Conservation (phyloP, 1,284 basidiomycete genomes). For the Ustilago esculenta region DNA sequence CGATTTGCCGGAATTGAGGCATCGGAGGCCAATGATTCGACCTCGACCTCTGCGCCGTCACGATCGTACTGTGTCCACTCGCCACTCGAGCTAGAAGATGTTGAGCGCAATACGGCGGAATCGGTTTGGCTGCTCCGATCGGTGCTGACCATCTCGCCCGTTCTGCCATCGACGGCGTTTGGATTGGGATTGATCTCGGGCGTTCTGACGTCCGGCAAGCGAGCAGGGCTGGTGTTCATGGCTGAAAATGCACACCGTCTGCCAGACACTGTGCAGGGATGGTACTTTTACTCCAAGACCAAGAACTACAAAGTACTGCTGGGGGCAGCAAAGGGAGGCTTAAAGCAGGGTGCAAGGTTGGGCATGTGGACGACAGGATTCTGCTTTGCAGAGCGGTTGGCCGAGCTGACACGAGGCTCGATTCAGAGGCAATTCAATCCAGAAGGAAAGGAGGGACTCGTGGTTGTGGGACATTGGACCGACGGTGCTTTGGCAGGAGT, state of each 20-base stretch:
- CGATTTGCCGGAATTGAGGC: slow-evolving; percentile 15
- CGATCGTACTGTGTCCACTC: slow-evolving; percentile 25
- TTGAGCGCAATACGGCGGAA: slow-evolving; percentile 1
- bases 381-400: slow-evolving; percentile 47
- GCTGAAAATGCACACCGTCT: slow-evolving; percentile 65
- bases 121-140: slow-evolving; percentile 7
- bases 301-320: slow-evolving; percentile 65
- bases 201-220: slow-evolving; percentile 43
- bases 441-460: slow-evolving; percentile 2
- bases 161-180: slow-evolving; percentile 49
- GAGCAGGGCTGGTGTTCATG: slow-evolving; percentile 60
- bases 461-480: slow-evolving; percentile 53
- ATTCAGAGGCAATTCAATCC: slow-evolving; percentile 10
- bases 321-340: slow-evolving; percentile 52
- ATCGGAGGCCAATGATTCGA: slow-evolving; percentile 22
- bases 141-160: slow-evolving; percentile 31
- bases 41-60: slow-evolving; percentile 8
- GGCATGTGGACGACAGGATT: slow-evolving; percentile 56
- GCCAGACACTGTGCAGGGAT: slow-evolving; percentile 65
- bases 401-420: slow-evolving; percentile 15
- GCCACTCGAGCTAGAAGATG: slow-evolving; percentile 16
- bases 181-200: slow-evolving; percentile 58
- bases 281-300: slow-evolving; percentile 67
- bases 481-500: slow-evolving; percentile 55
- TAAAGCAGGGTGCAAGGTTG: slow-evolving; percentile 46